These are phyloP conservation scores for Globisporangium lucens DNA, from an alignment of 352 stramenopile genomes.

Conservation along the genomic window DNA sequence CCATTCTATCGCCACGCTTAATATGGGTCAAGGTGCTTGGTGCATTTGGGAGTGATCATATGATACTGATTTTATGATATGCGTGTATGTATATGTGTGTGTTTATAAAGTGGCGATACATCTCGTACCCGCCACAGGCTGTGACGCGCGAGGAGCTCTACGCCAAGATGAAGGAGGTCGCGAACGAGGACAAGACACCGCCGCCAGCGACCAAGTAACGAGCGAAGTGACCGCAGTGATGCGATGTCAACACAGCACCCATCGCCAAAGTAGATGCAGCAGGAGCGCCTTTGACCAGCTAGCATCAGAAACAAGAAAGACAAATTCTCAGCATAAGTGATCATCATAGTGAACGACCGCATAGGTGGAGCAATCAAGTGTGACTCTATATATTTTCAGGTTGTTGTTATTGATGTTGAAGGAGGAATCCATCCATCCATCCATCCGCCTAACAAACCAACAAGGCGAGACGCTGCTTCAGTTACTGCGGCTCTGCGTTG, in stretches of 20 bases:
- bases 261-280: not conserved
- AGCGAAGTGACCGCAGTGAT: constrained; percentile 6
- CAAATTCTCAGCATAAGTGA: not conserved
- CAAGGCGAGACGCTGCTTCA: not conserved
- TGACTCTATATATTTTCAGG: constrained; percentile 18
- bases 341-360: not conserved
- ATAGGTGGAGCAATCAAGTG: constrained; percentile 11
- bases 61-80: not conserved
- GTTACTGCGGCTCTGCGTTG: not conserved
- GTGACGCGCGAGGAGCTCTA: constrained; percentile 76
- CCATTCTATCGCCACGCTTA: not conserved
- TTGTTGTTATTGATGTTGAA: not conserved
- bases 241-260: not conserved
- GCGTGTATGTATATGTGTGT: not conserved
- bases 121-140: constrained; percentile 76
- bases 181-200: constrained; percentile 48
- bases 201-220: constrained; percentile 10
- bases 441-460: not conserved
- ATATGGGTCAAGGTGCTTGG: not conserved
- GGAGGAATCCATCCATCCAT: not conserved
- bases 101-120: constrained; percentile 71
- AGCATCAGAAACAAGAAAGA: not conserved
- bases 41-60: not conserved
- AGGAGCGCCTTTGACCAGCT: not conserved
- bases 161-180: constrained; percentile 71